Evolutionary conservation across 495 filamentous ascomycete species (phyloP).

Genomic region (Bryoglossum gracile): DNA sequence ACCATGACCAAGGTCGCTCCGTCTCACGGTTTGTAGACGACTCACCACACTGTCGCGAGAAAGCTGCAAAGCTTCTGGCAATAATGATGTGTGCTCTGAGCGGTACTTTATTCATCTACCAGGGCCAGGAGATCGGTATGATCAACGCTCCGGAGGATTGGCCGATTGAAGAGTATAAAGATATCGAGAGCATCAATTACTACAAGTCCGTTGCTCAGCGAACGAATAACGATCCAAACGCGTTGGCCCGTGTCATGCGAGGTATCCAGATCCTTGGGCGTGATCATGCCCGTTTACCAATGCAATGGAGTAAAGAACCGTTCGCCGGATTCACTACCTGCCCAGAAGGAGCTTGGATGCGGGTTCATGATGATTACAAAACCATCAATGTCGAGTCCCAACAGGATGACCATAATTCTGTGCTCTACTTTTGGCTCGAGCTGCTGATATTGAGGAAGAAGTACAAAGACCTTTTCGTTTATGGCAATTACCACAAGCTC

Average conservation of each 20-base stretch:
- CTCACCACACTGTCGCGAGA: slow-evolving; percentile 36
- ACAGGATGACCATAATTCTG: slow-evolving; percentile 29
- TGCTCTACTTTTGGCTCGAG: slow-evolving; percentile 41
- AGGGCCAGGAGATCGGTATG: slow-evolving; percentile 75
- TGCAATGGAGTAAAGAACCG: slow-evolving; percentile 51
- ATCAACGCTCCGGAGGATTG: slow-evolving; percentile 58
- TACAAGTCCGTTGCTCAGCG: slow-evolving; percentile 38
- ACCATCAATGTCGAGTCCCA: slow-evolving; percentile 45
- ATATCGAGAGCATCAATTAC: slow-evolving; percentile 62
- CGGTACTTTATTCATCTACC: slow-evolving; percentile 67
- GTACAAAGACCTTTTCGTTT: slow-evolving; percentile 36
- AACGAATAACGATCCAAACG: slow-evolving; percentile 30
- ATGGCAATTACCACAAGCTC: slow-evolving; percentile 36
- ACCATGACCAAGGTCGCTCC: slow-evolving; percentile 62
- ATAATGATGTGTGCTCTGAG: slow-evolving; percentile 50
- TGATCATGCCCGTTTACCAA: slow-evolving; percentile 49
- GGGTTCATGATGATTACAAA: slow-evolving; percentile 45
- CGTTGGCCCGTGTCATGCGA: slow-evolving; percentile 47
- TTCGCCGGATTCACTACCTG: slow-evolving; percentile 44
- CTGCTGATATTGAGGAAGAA: slow-evolving; percentile 36
- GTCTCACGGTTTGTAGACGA: slow-evolving; percentile 52
- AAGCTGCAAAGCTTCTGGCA: slow-evolving; percentile 56
- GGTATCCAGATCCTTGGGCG: slow-evolving; percentile 48
- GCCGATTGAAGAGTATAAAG: slow-evolving; percentile 62
- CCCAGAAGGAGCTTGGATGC: slow-evolving; percentile 47